Evolutionary conservation across 352 stramenopile genomes (phyloP).

Genomic region (Phytophthora meadii): DNA sequence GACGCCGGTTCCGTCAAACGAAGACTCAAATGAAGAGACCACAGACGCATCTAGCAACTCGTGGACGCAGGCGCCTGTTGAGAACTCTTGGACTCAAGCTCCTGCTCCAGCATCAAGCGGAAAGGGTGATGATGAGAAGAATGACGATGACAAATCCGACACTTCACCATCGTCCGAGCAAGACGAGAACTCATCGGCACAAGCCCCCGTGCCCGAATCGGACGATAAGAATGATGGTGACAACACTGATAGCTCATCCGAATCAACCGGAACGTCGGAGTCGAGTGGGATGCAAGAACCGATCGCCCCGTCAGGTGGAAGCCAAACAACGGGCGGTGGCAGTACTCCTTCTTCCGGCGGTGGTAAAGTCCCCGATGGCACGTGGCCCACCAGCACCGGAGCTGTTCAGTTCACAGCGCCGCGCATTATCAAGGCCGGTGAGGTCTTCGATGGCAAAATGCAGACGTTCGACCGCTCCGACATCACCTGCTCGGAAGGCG

Average conservation of each 20-base stretch:
- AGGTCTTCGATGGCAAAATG: conserved; percentile 38
- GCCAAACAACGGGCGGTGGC: neutral
- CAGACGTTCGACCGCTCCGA: conserved; percentile 66
- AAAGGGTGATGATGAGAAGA: conserved; percentile 14
- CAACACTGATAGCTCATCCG: neutral
- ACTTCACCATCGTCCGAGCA: conserved; percentile 7
- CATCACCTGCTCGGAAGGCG: conserved; percentile 37
- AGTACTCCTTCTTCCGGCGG: no score
- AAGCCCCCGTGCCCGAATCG: neutral
- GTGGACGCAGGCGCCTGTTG: neutral
- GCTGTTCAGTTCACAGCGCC: conserved; percentile 23
- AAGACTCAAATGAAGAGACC: neutral
- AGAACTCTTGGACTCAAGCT: conserved; percentile 9
- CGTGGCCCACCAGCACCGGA: conserved; percentile 6
- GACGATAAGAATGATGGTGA: conserved; percentile 2
- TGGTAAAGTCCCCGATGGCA: no score
- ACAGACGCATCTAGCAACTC: neutral
- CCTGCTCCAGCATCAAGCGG: conserved; percentile 4
- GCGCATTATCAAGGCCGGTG: conserved; percentile 39
- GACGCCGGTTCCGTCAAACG: neutral
- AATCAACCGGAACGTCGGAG: conserved; percentile 5
- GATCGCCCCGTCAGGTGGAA: conserved; percentile 3
- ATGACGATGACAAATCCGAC: conserved; percentile 16
- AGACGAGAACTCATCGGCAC: conserved; percentile 1
- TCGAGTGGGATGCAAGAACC: conserved; percentile 7